Conservation (phyloP, 2,329 filamentous ascomycete genomes). For the Rutstroemia sp. region DNA sequence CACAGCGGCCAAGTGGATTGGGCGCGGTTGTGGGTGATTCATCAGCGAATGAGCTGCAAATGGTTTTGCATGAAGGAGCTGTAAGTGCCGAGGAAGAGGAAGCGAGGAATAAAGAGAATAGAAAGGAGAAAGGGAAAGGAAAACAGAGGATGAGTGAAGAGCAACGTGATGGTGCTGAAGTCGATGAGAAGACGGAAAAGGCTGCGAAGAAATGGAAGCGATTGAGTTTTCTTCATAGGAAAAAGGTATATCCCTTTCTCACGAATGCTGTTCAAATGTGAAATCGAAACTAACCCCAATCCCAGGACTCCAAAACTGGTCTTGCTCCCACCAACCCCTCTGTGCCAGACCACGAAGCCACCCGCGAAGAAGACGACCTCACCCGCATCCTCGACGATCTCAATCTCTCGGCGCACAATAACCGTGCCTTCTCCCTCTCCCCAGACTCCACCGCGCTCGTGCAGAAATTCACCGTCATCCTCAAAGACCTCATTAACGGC, state of each 20-base stretch:
- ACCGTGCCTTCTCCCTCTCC: slow-evolving; percentile 78
- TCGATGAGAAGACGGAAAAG: slow-evolving; percentile 25
- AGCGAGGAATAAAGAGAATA: slow-evolving; percentile 6
- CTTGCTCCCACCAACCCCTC: slow-evolving; percentile 33
- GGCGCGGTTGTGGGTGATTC: slow-evolving; percentile 17
- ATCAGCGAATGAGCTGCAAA: slow-evolving; percentile 21
- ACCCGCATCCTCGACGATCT: slow-evolving; percentile 73
- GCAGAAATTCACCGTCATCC: slow-evolving; percentile 76
- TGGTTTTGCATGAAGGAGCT: slow-evolving; percentile 40
- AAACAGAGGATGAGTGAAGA: slow-evolving; percentile 28
- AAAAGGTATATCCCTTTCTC: slow-evolving; percentile 19
- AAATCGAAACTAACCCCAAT: slow-evolving; percentile 27
- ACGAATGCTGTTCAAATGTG: slow-evolving; percentile 2
- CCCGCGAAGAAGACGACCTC: slow-evolving; percentile 62
- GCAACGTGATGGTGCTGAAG: slow-evolving; percentile 13
- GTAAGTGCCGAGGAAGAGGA: slow-evolving; percentile 25
- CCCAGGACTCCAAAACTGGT: slow-evolving; percentile 30
- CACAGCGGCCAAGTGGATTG: slow-evolving; percentile 1
- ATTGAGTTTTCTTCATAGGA: slow-evolving; percentile 33
- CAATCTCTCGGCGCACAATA: slow-evolving; percentile 76
- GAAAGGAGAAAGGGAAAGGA: slow-evolving; percentile 26
- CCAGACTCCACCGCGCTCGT: slow-evolving; percentile 76
- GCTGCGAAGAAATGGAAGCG: slow-evolving; percentile 32
- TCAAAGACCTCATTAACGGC: slow-evolving; percentile 87
- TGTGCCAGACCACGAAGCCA: slow-evolving; percentile 32